A percentile compares a stretch with the other conserved stretches of the same genome.
These are phyloP conservation scores for Dactylellina leptospora DNA, from an alignment of 2,329 filamentous ascomycete genomes.

Conservation along the genomic window DNA sequence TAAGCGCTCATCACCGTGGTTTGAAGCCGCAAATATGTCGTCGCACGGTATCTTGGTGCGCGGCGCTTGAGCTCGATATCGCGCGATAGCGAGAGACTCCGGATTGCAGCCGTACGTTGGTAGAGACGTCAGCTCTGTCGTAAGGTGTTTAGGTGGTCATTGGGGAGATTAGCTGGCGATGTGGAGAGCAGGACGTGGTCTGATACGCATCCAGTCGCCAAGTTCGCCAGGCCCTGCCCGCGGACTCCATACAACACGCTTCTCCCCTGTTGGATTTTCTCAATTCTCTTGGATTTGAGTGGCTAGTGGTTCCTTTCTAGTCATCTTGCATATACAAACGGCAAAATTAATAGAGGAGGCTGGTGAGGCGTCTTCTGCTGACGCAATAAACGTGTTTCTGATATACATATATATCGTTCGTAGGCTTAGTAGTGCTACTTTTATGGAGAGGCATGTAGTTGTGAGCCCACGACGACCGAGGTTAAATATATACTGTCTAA, in stretches of 20 bases:
- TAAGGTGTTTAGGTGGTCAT: conserved; percentile 34
- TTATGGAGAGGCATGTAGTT: too few species aligned
- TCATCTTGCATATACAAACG: too few species aligned
- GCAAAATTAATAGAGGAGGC: too few species aligned
- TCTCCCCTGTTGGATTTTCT: conserved; percentile 11
- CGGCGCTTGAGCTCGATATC: not conserved
- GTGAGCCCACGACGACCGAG: too few species aligned
- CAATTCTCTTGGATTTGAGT: not conserved
- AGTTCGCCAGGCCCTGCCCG: conserved; percentile 34
- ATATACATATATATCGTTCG: too few species aligned
- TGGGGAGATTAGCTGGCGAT: conserved; percentile 21
- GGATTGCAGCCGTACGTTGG: conserved; percentile 19
- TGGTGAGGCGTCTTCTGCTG: too few species aligned
- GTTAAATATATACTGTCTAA: too few species aligned
- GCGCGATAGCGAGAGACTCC: conserved; percentile 3
- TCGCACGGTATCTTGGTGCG: conserved; percentile 6
- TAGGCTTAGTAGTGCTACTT: too few species aligned
- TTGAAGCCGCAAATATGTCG: not conserved
- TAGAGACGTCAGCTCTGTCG: conserved; percentile 38
- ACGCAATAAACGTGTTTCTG: too few species aligned
- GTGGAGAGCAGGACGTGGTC: conserved; percentile 43
- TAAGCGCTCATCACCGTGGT: conserved; percentile 22
- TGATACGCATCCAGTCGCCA: conserved; percentile 41
- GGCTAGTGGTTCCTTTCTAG: too few species aligned
- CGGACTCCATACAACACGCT: conserved; percentile 26